Percentiles rank a stretch among this genome's conserved stretches.
Conservation (phyloP, 139 green algal genomes). For the Tetradesmus obliquus region DNA sequence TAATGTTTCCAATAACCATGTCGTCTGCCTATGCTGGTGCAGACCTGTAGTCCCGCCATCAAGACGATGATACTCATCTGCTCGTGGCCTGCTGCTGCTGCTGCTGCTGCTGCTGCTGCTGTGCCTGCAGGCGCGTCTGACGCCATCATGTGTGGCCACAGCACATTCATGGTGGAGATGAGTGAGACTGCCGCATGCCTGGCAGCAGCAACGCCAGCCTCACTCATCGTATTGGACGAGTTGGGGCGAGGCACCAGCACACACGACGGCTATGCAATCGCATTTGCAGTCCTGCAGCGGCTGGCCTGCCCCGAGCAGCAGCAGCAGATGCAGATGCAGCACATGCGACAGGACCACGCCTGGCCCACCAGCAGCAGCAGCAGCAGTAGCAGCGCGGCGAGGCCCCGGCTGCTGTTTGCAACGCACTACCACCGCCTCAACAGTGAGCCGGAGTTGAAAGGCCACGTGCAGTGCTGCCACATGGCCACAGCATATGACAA, state of each 20-base stretch:
- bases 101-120: not conserved
- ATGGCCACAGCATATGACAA: slow-evolving; percentile 53
- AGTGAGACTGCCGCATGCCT: slow-evolving; percentile 88
- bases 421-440: slow-evolving; percentile 95
- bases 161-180: slow-evolving; percentile 96
- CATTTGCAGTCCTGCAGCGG: slow-evolving; percentile 46
- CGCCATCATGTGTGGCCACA: slow-evolving; percentile 90
- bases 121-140: slow-evolving; percentile 80
- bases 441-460: slow-evolving; percentile 23
- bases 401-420: slow-evolving; percentile 81
- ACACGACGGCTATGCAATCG: slow-evolving; percentile 58
- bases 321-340: too few relatives aligned
- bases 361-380: not conserved
- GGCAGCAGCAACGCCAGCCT: slow-evolving; percentile 56
- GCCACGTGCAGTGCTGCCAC: slow-evolving; percentile 54
- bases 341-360: not conserved
- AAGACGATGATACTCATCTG: too few relatives aligned
- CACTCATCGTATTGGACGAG: slow-evolving; percentile 95
- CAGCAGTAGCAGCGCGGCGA: not conserved
- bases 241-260: slow-evolving; percentile 74
- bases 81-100: not conserved
- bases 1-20: too few relatives aligned
- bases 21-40: slow-evolving; percentile 47
- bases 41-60: too few relatives aligned
- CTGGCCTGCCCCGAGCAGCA: slow-evolving; percentile 7